Evolutionary conservation across 2,329 filamentous ascomycete genomes (phyloP), one percentile per base, ranked within the genome.

Genomic region (Monascus ruber): DNA sequence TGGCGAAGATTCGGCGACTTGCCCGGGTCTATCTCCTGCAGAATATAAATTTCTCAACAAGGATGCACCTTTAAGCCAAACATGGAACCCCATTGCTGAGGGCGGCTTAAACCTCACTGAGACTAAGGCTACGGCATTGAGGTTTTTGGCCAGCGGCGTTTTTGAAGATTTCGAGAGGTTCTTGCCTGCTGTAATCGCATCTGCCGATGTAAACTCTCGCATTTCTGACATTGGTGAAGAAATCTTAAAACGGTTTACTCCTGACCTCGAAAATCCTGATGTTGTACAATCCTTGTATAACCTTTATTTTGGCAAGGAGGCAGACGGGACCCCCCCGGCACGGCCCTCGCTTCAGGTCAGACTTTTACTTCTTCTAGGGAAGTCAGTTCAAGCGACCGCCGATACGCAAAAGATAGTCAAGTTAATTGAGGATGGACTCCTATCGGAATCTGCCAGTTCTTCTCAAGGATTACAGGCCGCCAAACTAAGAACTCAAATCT

Each of bases 151-250:
- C 2, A 94, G 85, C 53, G 87, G 85, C 4, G 79, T 88, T 5
- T 96, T 98, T 60, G 79, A 69, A 0, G 86, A 95, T 44, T 65
- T 77, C 1, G 85, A 96, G 54, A 79, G 87, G 27, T 86, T 95
- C 50, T 60, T 95, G 8, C 83, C 89, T 0, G 83, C 86, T 1
- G 64, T 96, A 1, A 87, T 84, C 56, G 87, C 88, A 4, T 81
- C 86, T 25, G 81, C 86, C 0, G 88, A 88, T 60, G 68, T 79
- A 1, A 91, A 95, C 47, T 85, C 81, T 29, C 76, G 82, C 6
- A 79, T 95, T 31, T 79, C 84, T 7, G 78, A 83, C n/a, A 68
- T 85, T n/a, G 89, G 85, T 0, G 86, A 95, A 41, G 87, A 94
- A 51, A 76, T 93, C 36, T 63, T 96, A 47, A 98, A 95, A 62